phyloP scores from a whole-genome alignment of 352 stramenopile species.

The Globisporangium nagaii region DNA sequence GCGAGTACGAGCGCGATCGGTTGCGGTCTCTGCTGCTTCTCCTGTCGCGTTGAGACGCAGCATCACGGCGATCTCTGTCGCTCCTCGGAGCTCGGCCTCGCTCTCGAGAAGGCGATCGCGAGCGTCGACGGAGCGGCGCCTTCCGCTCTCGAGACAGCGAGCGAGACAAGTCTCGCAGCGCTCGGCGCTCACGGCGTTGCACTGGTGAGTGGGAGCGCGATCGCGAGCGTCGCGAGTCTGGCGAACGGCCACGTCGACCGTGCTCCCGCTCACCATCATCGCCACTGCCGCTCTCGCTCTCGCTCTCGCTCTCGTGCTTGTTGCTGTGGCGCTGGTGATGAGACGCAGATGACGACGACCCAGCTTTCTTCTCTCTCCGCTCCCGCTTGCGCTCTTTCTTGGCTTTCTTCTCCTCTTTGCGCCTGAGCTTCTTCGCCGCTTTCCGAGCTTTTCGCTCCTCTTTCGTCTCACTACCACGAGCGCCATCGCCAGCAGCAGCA shows the following conservation, averaged over 20 bases:
- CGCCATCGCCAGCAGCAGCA: neutral
- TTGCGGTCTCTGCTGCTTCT: neutral
- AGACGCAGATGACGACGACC: neutral
- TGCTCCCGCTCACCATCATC: neutral
- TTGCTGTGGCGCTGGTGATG: no score
- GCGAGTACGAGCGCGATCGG: slow-evolving; percentile 2
- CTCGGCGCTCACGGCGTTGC: neutral
- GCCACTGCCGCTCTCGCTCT: neutral
- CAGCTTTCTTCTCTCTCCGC: slow-evolving; percentile 38
- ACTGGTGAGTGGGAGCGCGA: slow-evolving; percentile 1
- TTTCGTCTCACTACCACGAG: slow-evolving; percentile 14
- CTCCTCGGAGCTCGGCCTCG: neutral
- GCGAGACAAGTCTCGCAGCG: neutral
- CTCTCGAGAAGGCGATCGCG: neutral
- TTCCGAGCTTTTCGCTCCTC: slow-evolving; percentile 42
- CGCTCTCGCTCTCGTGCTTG: neutral
- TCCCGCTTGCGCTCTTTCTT: slow-evolving; percentile 70
- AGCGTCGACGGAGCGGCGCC: neutral
- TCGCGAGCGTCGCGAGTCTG: neutral
- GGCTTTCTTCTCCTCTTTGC: slow-evolving; percentile 54
- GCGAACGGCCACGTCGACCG: neutral
- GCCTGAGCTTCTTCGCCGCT: slow-evolving; percentile 37
- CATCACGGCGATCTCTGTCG: neutral
- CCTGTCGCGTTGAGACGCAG: neutral
- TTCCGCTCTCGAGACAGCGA: neutral